These are phyloP conservation scores for Leccinum aurantiacum DNA, from an alignment of 768 basidiomycete genomes.

Conservation along the genomic window DNA sequence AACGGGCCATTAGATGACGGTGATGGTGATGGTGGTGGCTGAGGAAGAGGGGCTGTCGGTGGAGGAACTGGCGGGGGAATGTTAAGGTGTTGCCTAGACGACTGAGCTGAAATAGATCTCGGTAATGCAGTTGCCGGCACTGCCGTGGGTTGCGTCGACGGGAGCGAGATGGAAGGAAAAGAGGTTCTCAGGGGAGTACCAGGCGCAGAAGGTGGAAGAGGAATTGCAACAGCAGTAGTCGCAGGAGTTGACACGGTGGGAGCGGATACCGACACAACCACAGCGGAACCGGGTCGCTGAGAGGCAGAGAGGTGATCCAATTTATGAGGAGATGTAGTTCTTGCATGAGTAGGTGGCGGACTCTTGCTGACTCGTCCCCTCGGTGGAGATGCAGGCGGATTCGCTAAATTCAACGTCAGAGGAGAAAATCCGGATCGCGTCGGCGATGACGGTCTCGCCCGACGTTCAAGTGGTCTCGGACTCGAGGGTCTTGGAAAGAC, in stretches of 20 bases:
- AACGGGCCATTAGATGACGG: neutral
- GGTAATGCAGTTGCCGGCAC: conserved; percentile 1
- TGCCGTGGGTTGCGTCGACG: neutral
- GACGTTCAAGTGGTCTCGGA: conserved; percentile 29
- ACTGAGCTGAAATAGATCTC: conserved; percentile 9
- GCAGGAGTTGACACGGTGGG: conserved; percentile 6
- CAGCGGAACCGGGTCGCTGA: conserved; percentile 14
- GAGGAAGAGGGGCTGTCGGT: conserved; percentile 32
- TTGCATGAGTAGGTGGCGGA: conserved; percentile 23
- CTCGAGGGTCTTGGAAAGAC: conserved; percentile 28
- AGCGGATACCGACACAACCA: conserved; percentile 7
- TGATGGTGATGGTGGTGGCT: conserved; percentile 23
- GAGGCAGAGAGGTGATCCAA: conserved; percentile 6
- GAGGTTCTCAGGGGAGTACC: conserved; percentile 22
- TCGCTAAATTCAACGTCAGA: conserved; percentile 25
- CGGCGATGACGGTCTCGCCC: conserved; percentile 25
- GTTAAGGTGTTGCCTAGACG: conserved; percentile 30
- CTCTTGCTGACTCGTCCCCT: conserved; percentile 28
- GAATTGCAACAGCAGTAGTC: conserved; percentile 5
- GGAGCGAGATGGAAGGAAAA: neutral
- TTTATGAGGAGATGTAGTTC: conserved; percentile 12
- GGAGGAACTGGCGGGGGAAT: conserved; percentile 34
- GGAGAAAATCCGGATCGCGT: conserved; percentile 31
- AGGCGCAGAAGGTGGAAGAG: conserved; percentile 21
- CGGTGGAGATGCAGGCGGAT: conserved; percentile 19